phyloP scores from a whole-genome alignment of 1,284 basidiomycete genomes.

The Boletus hoseneyae region DNA sequence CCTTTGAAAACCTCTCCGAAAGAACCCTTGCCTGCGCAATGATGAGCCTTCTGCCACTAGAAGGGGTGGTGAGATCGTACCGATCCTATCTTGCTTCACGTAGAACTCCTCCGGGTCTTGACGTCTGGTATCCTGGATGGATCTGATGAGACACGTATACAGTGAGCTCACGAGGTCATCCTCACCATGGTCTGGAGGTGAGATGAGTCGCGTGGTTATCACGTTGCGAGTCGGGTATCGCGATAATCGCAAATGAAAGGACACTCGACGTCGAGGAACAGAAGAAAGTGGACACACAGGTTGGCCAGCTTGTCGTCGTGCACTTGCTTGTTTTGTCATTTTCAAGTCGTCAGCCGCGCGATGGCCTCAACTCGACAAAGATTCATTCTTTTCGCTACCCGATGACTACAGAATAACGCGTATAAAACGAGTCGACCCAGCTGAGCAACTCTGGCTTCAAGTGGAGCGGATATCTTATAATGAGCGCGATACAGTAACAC shows the following conservation, averaged over 20 bases:
- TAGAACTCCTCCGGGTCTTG: constrained; percentile 94
- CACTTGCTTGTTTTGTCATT: constrained; percentile 31
- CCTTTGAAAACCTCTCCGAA: constrained; percentile 99
- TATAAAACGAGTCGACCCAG: no score
- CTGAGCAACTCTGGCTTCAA: neutral
- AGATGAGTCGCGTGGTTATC: constrained; percentile 18
- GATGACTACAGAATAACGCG: no score
- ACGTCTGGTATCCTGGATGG: constrained; percentile 55
- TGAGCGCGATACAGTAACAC: no score
- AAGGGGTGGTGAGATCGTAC: constrained; percentile 44
- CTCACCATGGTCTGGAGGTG: constrained; percentile 22
- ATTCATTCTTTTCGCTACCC: neutral
- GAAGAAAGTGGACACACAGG: constrained; percentile 2
- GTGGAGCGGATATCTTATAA: no score
- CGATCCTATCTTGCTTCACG: constrained; percentile 94
- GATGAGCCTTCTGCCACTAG: constrained; percentile 15
- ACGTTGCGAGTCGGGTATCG: constrained; percentile 11
- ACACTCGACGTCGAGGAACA: constrained; percentile 8
- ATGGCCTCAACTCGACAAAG: constrained; percentile 7
- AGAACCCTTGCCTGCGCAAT: constrained; percentile 79
- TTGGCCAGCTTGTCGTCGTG: constrained; percentile 13
- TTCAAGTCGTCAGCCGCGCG: constrained; percentile 30
- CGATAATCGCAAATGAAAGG: constrained; percentile 2
- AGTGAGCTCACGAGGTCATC: neutral
- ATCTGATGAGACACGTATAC: constrained; percentile 10